Conservation (phyloP, 129 eudicot species). For the Saussurea involucrata region DNA sequence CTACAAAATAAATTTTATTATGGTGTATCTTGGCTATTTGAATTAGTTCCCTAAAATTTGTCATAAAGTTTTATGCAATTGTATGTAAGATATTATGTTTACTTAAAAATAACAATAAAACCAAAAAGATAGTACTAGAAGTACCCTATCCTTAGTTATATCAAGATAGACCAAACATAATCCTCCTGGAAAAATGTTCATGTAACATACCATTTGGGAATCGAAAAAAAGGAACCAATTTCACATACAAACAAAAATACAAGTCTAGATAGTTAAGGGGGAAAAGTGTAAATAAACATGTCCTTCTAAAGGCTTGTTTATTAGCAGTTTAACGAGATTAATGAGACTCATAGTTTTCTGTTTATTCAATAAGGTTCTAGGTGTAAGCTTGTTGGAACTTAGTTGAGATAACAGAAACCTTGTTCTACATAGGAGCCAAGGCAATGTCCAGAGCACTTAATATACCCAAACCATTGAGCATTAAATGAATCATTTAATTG, state of each 20-base stretch:
- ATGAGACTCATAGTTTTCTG: too few relatives aligned
- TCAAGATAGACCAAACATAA: slow-evolving; percentile 14
- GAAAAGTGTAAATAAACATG: neutral
- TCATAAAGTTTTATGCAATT: neutral
- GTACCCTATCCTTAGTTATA: slow-evolving; percentile 4
- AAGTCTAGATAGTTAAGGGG: neutral
- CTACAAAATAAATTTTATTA: too few relatives aligned
- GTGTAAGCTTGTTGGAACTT: too few relatives aligned
- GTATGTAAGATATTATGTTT: neutral
- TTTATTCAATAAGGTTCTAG: too few relatives aligned
- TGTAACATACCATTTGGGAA: neutral
- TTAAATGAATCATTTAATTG: too few relatives aligned
- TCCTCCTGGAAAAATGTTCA: neutral
- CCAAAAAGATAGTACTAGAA: neutral
- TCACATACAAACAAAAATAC: neutral
- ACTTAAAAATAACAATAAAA: neutral
- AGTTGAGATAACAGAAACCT: too few relatives aligned
- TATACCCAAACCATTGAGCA: too few relatives aligned
- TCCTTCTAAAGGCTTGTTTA: neutral
- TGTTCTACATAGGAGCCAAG: too few relatives aligned
- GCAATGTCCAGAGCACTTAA: too few relatives aligned
- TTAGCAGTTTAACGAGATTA: too few relatives aligned
- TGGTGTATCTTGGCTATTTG: too few relatives aligned
- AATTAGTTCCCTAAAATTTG: too few relatives aligned
- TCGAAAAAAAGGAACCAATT: neutral